Base-by-base conservation (phyloP, 768 basidiomycete genomes). In the Exidia glandulosa region DNA sequence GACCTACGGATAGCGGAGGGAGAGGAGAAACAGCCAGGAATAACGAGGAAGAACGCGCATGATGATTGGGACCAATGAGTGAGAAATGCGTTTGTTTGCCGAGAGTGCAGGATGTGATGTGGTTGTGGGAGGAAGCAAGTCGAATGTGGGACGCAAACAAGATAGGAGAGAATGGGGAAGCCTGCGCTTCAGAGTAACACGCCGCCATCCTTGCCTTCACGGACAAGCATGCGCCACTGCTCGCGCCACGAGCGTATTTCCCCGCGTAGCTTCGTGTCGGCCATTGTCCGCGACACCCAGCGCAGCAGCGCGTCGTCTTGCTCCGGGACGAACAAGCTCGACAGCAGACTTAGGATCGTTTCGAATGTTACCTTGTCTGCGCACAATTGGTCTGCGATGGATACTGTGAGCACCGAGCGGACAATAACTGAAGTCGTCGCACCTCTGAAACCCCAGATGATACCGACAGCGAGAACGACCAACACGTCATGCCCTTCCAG, bases 301-400 rank as follows among this genome's bases (percentile, higher is more conserved):
- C 76, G 71, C 65, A 99, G 73, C 30, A 96, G 76, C 3, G 77
- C 73, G 65, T 97, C 83, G 62, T 98, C 95, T 66, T 90, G 84
- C 70, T 95, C 90, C 0, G 92, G 90, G 6, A 97, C 85, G 68
- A 96, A 98, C 74, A 93, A 95, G 7, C 93, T 95, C 0, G 94
- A 95, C 9, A 99, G 75, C 14, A 94, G 75, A 14, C 91, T 94
- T 16, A 98, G 76, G 23, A 97, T 85, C 2, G 88, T 94, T 73
- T 99, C 95, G 71, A 99, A 97, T 63, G 75, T 77, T 29, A 94
- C 94, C 5, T 84, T 71, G 36, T 76, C 76, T 1, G 90, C 83
- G 2, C 89, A 85, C 64, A 99, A 86, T 59, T 92, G 85, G 71
- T 93, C 94, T 95, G 67, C 14, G 29, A 45, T 30, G 32, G 37